phyloP scores from a whole-genome alignment of 805 yeast genomes.

The Metschnikowia peoriensis region DNA sequence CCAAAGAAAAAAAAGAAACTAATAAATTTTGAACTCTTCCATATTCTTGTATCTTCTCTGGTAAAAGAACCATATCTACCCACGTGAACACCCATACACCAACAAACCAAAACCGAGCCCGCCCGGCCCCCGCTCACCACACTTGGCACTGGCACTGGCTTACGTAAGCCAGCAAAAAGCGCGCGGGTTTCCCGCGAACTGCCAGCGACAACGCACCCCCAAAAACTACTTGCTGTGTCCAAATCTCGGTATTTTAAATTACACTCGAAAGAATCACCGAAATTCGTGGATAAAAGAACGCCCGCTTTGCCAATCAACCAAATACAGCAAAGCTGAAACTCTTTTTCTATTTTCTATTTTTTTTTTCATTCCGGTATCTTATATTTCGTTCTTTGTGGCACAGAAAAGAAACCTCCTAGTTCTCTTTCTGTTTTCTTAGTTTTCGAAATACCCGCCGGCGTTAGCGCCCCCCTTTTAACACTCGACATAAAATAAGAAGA shows the following conservation, averaged over 20 bases:
- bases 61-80: no score
- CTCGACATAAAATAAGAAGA: neutral
- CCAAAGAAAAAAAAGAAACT: no score
- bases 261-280: no score
- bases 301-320: conserved; percentile 14
- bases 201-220: neutral
- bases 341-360: neutral
- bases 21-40: no score
- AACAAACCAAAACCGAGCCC: conserved; percentile 5
- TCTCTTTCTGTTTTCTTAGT: neutral
- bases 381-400: no score
- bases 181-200: conserved; percentile 4
- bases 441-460: neutral
- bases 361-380: neutral
- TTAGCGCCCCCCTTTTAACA: neutral
- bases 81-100: neutral
- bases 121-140: neutral
- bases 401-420: neutral
- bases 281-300: neutral
- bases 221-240: neutral
- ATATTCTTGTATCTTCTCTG: no score
- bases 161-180: conserved; percentile 17
- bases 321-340: neutral
- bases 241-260: neutral
- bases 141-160: neutral